phyloP scores from a whole-genome alignment of 371 early-diverging fungal genomes.

The Rhizopus arrhizus region DNA sequence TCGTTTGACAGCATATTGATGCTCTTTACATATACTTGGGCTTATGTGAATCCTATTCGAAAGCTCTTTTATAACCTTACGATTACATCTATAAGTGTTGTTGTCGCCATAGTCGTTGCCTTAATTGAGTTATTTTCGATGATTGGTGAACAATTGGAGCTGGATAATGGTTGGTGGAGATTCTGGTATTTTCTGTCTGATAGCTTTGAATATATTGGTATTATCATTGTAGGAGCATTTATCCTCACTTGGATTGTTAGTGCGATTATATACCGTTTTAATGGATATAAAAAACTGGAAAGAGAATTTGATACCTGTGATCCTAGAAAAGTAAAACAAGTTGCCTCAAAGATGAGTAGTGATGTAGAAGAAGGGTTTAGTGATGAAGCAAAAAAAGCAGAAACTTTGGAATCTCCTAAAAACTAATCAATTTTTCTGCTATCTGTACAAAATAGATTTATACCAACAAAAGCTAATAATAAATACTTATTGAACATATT shows the following conservation, averaged over 20 bases:
- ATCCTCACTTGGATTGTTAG: slow-evolving; percentile 52
- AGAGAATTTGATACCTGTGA: slow-evolving; percentile 34
- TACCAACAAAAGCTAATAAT: no score
- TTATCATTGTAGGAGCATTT: slow-evolving; percentile 55
- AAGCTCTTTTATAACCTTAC: slow-evolving; percentile 68
- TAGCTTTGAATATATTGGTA: slow-evolving; percentile 60
- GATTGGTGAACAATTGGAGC: slow-evolving; percentile 46
- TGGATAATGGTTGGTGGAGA: slow-evolving; percentile 63
- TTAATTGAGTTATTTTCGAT: slow-evolving; percentile 56
- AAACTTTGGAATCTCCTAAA: no score
- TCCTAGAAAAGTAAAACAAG: slow-evolving; percentile 14
- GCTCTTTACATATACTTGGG: slow-evolving; percentile 66
- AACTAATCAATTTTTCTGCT: no score
- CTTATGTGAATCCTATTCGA: slow-evolving; percentile 62
- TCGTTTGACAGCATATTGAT: slow-evolving; percentile 69
- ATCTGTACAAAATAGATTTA: no score
- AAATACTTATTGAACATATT: no score
- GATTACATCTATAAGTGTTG: slow-evolving; percentile 61
- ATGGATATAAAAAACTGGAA: slow-evolving; percentile 51
- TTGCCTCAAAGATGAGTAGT: not conserved
- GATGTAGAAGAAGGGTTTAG: not conserved
- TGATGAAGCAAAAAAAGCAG: not conserved
- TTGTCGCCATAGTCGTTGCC: slow-evolving; percentile 63
- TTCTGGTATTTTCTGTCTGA: slow-evolving; percentile 53
- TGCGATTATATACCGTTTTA: slow-evolving; percentile 44